Evolutionary conservation across 1,284 basidiomycete genomes (phyloP).

Genomic region (Apiotrichum sp.): DNA sequence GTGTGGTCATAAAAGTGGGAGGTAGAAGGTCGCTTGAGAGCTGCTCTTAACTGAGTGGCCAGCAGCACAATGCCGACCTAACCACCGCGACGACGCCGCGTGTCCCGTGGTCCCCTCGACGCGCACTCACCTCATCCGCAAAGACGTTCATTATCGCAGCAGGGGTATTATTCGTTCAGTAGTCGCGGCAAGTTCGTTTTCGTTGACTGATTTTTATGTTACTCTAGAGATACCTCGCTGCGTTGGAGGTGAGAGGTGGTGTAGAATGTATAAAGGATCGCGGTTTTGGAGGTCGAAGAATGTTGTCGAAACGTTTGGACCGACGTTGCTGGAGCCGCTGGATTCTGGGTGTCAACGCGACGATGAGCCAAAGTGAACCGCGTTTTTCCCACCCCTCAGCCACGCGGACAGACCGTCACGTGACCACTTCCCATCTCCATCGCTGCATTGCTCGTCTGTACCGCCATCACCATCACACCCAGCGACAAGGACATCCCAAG

Average conservation of each 20-base stretch:
- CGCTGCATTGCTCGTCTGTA: too few relatives aligned
- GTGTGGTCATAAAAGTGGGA: neutral
- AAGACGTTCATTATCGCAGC: constrained; percentile 45
- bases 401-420: too few relatives aligned
- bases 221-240: too few relatives aligned
- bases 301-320: neutral
- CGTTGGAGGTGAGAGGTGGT: neutral
- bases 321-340: constrained; percentile 1
- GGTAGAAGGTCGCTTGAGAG: too few relatives aligned
- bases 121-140: constrained; percentile 44
- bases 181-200: neutral
- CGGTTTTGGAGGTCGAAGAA: neutral
- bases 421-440: too few relatives aligned
- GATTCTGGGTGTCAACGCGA: too few relatives aligned
- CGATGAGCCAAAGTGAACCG: too few relatives aligned
- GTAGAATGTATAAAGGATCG: neutral
- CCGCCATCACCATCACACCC: too few relatives aligned
- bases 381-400: too few relatives aligned
- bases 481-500: too few relatives aligned
- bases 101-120: neutral
- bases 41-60: too few relatives aligned
- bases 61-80: too few relatives aligned
- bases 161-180: neutral
- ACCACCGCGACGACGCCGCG: neutral
- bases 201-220: neutral